Conservation (phyloP, 345 rosid genomes). For the Pelargonium nanum region DNA sequence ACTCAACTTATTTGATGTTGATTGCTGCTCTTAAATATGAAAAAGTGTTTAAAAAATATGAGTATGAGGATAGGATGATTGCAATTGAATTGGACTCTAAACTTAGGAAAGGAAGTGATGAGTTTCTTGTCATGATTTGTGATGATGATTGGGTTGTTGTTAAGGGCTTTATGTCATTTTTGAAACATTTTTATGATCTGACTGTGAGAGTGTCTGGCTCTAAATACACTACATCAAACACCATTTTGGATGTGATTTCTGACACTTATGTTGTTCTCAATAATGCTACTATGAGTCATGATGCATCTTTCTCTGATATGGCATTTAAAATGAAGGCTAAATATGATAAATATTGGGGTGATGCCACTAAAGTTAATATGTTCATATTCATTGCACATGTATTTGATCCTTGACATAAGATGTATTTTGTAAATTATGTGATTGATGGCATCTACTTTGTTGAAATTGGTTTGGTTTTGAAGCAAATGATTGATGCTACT, state of each 20-base stretch:
- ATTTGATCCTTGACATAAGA: not conserved
- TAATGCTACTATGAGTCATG: not conserved
- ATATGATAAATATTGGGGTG: not conserved
- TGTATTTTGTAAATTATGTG: not conserved
- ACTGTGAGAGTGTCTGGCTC: too few relatives aligned
- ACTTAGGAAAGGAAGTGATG: too few relatives aligned
- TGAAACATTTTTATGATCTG: too few relatives aligned
- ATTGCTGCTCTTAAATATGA: too few relatives aligned
- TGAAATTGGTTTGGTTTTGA: not conserved
- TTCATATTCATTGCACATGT: not conserved
- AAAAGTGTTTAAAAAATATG: too few relatives aligned
- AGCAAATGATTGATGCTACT: not conserved
- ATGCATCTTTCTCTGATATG: not conserved
- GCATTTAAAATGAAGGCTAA: not conserved
- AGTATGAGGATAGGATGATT: too few relatives aligned
- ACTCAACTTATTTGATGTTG: too few relatives aligned
- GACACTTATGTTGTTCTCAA: not conserved
- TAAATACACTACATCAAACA: too few relatives aligned
- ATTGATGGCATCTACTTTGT: not conserved
- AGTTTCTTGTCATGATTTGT: too few relatives aligned
- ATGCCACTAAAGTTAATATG: not conserved
- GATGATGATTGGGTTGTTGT: too few relatives aligned
- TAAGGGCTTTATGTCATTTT: too few relatives aligned
- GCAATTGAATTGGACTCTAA: too few relatives aligned
- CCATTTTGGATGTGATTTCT: not conserved